Evolutionary conservation across 164 flowering plant genomes (phyloP).

Genomic region (Liquidambar formosana): DNA sequence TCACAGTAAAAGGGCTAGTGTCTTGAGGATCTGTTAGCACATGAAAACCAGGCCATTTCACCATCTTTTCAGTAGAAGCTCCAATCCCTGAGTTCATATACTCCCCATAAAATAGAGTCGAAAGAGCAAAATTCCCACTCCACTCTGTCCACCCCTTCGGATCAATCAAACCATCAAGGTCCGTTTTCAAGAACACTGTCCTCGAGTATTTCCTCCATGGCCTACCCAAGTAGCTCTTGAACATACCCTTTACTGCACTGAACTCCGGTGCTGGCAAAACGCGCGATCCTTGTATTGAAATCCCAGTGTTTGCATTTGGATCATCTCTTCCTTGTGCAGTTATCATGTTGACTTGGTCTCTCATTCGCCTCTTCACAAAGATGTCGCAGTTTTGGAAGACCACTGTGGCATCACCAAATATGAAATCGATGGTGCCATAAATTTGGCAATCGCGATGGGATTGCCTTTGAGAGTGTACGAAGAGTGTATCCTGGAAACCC

Average conservation of each 20-base stretch:
- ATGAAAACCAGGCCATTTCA: conserved; percentile 72
- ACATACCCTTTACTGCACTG: conserved; percentile 17
- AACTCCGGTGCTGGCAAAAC: conserved; percentile 41
- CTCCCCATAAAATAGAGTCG: conserved; percentile 58
- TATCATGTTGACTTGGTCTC: conserved; percentile 49
- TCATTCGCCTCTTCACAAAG: conserved; percentile 45
- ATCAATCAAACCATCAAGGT: conserved; percentile 53
- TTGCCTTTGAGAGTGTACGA: conserved; percentile 47
- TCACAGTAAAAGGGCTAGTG: conserved; percentile 40
- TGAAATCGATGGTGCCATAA: conserved; percentile 66
- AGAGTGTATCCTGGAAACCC: conserved; percentile 72
- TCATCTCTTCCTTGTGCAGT: conserved; percentile 61
- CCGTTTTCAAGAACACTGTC: conserved; percentile 48
- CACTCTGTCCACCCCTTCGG: conserved; percentile 64
- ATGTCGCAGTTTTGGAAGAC: conserved; percentile 68
- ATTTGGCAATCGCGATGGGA: conserved; percentile 65
- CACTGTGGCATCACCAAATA: conserved; percentile 58
- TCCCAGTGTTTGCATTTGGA: conserved; percentile 49
- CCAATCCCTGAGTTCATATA: conserved; percentile 59
- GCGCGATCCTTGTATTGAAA: conserved; percentile 44
- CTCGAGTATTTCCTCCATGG: conserved; percentile 69
- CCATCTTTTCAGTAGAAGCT: conserved; percentile 36
- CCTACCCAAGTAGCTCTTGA: conserved; percentile 51
- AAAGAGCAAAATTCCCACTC: conserved; percentile 44
- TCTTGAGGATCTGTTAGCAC: conserved; percentile 31